A percentile compares a stretch with the other conserved stretches of the same genome.
Conservation (phyloP, 495 filamentous ascomycete genomes). For the Daldinia vernicosa region DNA sequence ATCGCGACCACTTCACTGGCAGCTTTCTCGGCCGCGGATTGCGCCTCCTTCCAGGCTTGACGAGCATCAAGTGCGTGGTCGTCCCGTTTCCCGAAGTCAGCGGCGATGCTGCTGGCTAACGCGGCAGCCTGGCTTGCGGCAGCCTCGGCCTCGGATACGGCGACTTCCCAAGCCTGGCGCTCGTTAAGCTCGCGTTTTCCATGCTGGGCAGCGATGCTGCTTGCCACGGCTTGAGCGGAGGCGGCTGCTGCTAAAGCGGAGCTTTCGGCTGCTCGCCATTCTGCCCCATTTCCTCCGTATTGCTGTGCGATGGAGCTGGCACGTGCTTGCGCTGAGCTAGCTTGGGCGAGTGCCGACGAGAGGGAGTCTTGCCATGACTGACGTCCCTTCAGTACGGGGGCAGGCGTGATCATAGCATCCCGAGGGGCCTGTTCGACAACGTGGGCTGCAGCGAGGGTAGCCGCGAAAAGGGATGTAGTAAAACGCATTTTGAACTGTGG, state of each 20-base stretch:
- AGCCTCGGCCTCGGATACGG: slow-evolving; percentile 4
- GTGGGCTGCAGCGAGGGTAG: slow-evolving; percentile 31
- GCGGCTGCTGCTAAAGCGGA: slow-evolving; percentile 21
- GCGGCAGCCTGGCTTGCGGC: slow-evolving; percentile 8
- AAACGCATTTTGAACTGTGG: slow-evolving; percentile 34
- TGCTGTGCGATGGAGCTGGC: slow-evolving; percentile 30
- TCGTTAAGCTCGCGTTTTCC: slow-evolving; percentile 11
- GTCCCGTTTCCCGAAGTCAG: not conserved
- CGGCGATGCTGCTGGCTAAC: slow-evolving; percentile 15
- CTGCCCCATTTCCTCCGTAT: not conserved
- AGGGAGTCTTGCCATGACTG: slow-evolving; percentile 21
- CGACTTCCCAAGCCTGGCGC: slow-evolving; percentile 10
- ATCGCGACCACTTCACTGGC: slow-evolving; percentile 2
- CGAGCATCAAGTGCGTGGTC: not conserved
- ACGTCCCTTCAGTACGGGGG: slow-evolving; percentile 27
- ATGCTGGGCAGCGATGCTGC: slow-evolving; percentile 21
- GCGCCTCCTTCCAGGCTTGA: slow-evolving; percentile 3
- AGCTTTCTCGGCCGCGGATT: not conserved
- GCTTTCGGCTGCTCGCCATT: slow-evolving; percentile 12
- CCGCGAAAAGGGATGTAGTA: slow-evolving; percentile 24
- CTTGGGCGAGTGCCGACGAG: slow-evolving; percentile 26
- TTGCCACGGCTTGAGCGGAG: slow-evolving; percentile 23
- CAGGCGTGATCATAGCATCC: slow-evolving; percentile 41
- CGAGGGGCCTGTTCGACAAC: slow-evolving; percentile 25
- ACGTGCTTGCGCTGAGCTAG: slow-evolving; percentile 22